Evolutionary conservation across 495 filamentous ascomycete genomes (phyloP), one percentile per base, ranked within the genome.

Genomic region (Lepidopterella palustris): DNA sequence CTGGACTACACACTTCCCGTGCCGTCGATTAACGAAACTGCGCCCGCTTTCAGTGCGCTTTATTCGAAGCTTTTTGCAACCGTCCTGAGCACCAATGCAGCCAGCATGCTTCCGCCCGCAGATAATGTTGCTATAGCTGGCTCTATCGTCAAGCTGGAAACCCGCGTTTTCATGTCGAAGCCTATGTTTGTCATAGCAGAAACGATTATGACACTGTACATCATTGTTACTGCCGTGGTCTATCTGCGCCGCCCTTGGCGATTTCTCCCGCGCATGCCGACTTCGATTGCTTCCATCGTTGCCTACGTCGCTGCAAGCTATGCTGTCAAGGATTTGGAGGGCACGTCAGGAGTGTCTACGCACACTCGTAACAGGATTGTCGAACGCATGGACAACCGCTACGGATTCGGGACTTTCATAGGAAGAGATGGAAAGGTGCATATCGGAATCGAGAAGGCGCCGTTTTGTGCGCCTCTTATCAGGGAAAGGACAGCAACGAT

Each of bases 371-470:
- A 13, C 11, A 5, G 55, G 35, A 45, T 29, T 40, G 25, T 62
- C 18, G 29, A 67, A 8, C 18, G 24, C 15, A 21, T 64, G 5
- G 61, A 55, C n/a, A 40, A 56, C 8, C 68, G 58, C 1, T 78
- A 76, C 57, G 73, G 70, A 11, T 79, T 71, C 65, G 78, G 77
- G 0, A 62, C 64, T 6, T 78, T 69, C 48, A 55, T 78, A 8
- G 78, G 77, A 0, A 68, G 59, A 0, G 77, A 80, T 64, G 71
- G 75, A 0, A 70, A 67, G 32, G 66, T 66, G 0, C 74, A 78
- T 59, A 54, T 77, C 10, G 78, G 78, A 0, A 74, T 78, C 55
- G 77, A 80, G 59, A 68, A 66, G 35, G 57, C 68, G 39, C 65
- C 71, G 0, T 70, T 70, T 65, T 2, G 21, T 50, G 3, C 45